Evolutionary conservation across 1,139 yeast genomes (phyloP), one percentile per base, ranked within the genome.

Genomic region (Taiozyma onychis): DNA sequence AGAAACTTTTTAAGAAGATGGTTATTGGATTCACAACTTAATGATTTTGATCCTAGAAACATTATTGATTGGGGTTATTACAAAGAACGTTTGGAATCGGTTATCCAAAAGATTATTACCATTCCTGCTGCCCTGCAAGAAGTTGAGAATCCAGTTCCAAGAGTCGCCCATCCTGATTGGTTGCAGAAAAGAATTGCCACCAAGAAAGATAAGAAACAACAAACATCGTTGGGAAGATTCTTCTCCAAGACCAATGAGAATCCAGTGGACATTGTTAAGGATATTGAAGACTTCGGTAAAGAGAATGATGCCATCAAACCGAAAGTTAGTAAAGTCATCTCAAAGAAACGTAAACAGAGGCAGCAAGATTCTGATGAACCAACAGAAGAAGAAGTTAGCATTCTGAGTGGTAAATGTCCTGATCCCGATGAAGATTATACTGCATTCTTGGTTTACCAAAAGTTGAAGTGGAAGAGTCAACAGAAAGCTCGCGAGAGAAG

Each of bases 41-140:
- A 80, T n/a, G 81, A 84, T 48, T 88, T 88, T 64, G 97, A 93
- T 66, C 96, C 97, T 7, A 77, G 98, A 60, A 79, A 81, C 37
- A 87, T 95, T 46, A 78, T 95, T 55, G 99, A 95, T 67, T 95
- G 99, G 99, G 80, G 73, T 18, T 95, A 95, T 64, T 95, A 95
- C 65, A 77, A 85, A 57, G 97, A 90, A 61, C 81, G 99, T 61
- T 75, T 95, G 43, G 95, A 95, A 0, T 89, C 97, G 3, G 96
- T 91, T 13, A 83, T 95, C 42, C 97, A 91, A 66, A 95, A 95
- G 67, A 89, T 95, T 61, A 89, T 95, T 57, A 87, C 97, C 0
- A 93, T 95, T 59, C 99, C 99, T 3, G 99, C 99, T 9, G 99
- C 98, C 8, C 73, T 91, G 52, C 99, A 95, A 71, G 81, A 82